A percentile compares a stretch with the other conserved stretches of the same genome.
phyloP scores from a whole-genome alignment of 176 grass and related monocot genomes.

The Melocanna baccifera region DNA sequence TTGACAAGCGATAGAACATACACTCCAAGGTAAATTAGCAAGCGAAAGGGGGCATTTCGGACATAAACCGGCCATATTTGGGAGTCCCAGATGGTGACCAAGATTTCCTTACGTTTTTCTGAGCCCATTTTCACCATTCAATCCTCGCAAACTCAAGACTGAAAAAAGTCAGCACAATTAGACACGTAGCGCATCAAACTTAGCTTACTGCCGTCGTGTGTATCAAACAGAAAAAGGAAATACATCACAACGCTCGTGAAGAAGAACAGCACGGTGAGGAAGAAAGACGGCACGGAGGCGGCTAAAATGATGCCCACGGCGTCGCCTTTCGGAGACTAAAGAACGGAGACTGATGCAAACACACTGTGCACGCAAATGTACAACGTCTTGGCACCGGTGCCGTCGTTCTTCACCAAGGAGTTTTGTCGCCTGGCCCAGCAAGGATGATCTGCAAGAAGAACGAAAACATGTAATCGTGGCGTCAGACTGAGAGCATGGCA shows the following conservation, averaged over 20 bases:
- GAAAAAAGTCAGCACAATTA: neutral
- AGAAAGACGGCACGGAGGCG: conserved; percentile 4
- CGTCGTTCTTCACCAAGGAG: conserved; percentile 31
- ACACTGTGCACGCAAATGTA: conserved; percentile 29
- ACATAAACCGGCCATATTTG: neutral
- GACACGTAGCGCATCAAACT: neutral
- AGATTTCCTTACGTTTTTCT: neutral
- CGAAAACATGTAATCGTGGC: neutral
- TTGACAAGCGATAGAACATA: neutral
- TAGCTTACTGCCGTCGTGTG: neutral
- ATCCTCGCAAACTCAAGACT: neutral
- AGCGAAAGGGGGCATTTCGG: too few species aligned
- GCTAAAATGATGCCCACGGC: conserved; percentile 41
- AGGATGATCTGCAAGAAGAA: conserved; percentile 52
- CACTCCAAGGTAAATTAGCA: neutral
- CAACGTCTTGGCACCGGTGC: conserved; percentile 18
- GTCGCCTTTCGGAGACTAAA: conserved; percentile 13
- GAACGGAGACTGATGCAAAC: neutral
- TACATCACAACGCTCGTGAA: neutral
- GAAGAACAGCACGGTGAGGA: neutral
- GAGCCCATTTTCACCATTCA: neutral
- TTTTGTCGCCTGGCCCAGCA: conserved; percentile 55
- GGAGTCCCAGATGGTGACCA: neutral
- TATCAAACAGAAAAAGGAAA: neutral
- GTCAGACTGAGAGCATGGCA: neutral